Base-by-base conservation (phyloP, 805 yeast species). In the Grigorovia jiainica region DNA sequence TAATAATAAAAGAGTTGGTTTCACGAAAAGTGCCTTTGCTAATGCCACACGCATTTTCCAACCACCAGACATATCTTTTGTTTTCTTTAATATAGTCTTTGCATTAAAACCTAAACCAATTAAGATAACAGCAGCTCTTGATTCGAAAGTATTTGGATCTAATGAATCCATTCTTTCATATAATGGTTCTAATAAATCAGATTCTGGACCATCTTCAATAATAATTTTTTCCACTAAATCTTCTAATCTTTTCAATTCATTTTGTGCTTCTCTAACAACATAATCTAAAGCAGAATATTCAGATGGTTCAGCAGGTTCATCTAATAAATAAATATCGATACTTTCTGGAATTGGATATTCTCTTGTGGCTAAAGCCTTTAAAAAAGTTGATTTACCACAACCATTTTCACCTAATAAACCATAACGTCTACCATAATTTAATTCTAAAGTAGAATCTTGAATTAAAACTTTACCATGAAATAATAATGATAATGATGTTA, bases 1-100 rank as follows among this genome's bases (percentile, higher is more conserved):
- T 65, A 92, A 78, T 56, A 92, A 71, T 60, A 92, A 73, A 55
- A 92, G 70, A 40, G 97, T 89, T 61, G 98, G 98, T 73, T 92
- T 90, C 53, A 92, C 97, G 73, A 92, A 92, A 55, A 92, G 75
- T 24, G 98, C 98, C 70, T 92, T 92, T 47, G 96, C 95, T 48
- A 92, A 74, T 36, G 98, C 97, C 48, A 92, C 98, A 72, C 98
- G 87, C 98, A 92, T 92, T 74, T 87, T 87, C 98, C 98, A 92
- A 65, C 98, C 98, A 78, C 98, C 98, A 61, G 97, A 87, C 98
- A 92, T 92, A 63, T 92, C 97, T 68, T 87, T 89, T 58, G 98
- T 92, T 70, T 81, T 82, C 76, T 92, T 92, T 63, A 76, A 73
- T 60, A 92, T 90, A 43, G 97, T 90, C 52, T 68, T 67, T 43